phyloP scores from a whole-genome alignment of 345 rosid species.

The Syzygium aqueum region DNA sequence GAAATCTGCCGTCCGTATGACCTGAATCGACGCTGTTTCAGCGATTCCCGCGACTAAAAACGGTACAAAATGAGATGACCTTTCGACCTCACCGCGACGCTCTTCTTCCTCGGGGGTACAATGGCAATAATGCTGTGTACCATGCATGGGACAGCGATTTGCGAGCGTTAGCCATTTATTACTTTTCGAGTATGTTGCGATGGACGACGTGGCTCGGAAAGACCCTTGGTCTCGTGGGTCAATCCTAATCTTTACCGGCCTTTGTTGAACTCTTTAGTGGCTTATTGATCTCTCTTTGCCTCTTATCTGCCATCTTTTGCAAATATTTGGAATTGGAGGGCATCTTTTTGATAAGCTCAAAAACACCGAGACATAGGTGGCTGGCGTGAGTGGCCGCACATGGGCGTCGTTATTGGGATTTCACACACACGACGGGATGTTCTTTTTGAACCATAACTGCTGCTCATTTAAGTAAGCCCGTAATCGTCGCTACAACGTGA shows the following conservation, averaged over 20 bases:
- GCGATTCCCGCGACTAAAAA: background rate
- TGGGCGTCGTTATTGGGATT: background rate
- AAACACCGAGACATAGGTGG: background rate
- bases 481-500: accelerated
- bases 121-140: background rate
- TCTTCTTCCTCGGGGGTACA: background rate
- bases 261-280: background rate
- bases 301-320: background rate
- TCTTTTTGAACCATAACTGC: accelerated
- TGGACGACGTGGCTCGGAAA: background rate
- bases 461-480: accelerated
- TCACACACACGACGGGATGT: accelerated
- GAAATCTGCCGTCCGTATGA: background rate
- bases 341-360: background rate
- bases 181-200: background rate
- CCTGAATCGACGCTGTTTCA: background rate
- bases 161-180: background rate
- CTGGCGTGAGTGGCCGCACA: accelerated
- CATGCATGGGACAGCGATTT: background rate
- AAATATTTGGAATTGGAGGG: no score
- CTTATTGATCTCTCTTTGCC: background rate
- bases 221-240: background rate
- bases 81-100: background rate
- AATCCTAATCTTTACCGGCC: background rate
- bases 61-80: background rate